These are phyloP conservation scores for Macrotyloma uniflorum DNA, from an alignment of 306 rosid species.

Conservation along the genomic window DNA sequence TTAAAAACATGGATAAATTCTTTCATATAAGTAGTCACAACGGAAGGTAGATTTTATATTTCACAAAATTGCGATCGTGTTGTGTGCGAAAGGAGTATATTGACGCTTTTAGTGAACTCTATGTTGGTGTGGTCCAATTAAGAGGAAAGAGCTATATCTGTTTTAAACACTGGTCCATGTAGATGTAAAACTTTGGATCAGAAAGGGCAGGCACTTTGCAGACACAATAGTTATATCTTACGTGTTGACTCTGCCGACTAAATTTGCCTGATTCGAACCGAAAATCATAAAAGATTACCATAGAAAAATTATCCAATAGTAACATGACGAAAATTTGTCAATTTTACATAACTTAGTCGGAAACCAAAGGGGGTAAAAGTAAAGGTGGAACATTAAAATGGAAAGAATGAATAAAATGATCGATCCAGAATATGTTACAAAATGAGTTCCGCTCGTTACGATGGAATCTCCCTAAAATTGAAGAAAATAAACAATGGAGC, in stretches of 20 bases:
- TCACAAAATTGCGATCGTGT: neutral
- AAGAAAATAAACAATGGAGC: constrained; percentile 33
- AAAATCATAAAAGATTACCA: constrained; percentile 1
- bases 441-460: constrained; percentile 32
- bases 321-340: neutral
- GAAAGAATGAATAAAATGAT: constrained; percentile 78
- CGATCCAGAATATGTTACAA: constrained; percentile 35
- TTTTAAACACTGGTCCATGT: neutral
- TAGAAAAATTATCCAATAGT: neutral
- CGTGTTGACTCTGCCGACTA: neutral
- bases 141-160: too few species aligned
- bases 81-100: neutral
- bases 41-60: neutral
- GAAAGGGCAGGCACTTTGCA: neutral
- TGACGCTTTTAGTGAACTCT: too few species aligned
- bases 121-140: too few species aligned
- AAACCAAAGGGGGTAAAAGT: neutral
- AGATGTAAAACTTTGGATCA: too few species aligned
- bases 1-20: neutral
- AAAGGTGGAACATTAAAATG: constrained; percentile 13
- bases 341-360: neutral
- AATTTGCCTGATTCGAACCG: neutral
- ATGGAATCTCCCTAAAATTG: constrained; percentile 31
- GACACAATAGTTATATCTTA: too few species aligned
- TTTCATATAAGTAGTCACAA: neutral